Evolutionary conservation across 805 yeast species (phyloP).

Genomic region (Yarrowia bubula): DNA sequence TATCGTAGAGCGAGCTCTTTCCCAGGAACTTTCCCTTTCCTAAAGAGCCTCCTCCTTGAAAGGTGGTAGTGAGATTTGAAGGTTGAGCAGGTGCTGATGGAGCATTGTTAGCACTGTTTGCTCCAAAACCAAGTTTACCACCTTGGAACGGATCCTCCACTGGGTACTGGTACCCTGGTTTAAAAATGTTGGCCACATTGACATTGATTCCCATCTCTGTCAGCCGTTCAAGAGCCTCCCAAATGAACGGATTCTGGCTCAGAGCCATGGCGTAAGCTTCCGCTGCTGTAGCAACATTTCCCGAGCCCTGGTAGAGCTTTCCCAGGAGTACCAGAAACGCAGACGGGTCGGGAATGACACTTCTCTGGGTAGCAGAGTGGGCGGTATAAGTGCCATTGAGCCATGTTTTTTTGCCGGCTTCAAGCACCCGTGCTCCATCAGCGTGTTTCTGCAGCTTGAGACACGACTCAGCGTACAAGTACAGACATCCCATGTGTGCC

Average conservation of each 20-base stretch:
- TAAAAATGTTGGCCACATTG: constrained; percentile 48
- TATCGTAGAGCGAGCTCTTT: constrained; percentile 6
- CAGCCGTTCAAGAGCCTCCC: constrained; percentile 81
- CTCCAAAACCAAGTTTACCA: not conserved
- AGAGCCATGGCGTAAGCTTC: constrained; percentile 67
- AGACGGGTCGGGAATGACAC: constrained; percentile 61
- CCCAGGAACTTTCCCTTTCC: constrained; percentile 22
- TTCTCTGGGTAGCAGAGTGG: constrained; percentile 30
- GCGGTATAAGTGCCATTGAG: not conserved
- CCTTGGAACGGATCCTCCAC: constrained; percentile 16
- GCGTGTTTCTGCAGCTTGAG: constrained; percentile 51
- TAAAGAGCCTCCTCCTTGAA: constrained; percentile 8
- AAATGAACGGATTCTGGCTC: constrained; percentile 71
- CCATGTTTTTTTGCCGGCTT: constrained; percentile 27
- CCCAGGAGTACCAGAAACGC: constrained; percentile 69
- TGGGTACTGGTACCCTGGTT: constrained; percentile 23
- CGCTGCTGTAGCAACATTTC: constrained; percentile 64
- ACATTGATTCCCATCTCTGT: constrained; percentile 70
- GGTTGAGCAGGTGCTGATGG: not conserved
- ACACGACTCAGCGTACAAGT: constrained; percentile 68
- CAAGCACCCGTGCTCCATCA: constrained; percentile 52
- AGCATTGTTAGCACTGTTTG: not conserved
- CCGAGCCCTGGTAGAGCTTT: constrained; percentile 56
- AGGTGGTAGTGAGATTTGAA: not conserved
- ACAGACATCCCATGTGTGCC: constrained; percentile 71